These are phyloP conservation scores for Butyriboletus loyo DNA, from an alignment of 768 basidiomycete genomes.

Conservation along the genomic window DNA sequence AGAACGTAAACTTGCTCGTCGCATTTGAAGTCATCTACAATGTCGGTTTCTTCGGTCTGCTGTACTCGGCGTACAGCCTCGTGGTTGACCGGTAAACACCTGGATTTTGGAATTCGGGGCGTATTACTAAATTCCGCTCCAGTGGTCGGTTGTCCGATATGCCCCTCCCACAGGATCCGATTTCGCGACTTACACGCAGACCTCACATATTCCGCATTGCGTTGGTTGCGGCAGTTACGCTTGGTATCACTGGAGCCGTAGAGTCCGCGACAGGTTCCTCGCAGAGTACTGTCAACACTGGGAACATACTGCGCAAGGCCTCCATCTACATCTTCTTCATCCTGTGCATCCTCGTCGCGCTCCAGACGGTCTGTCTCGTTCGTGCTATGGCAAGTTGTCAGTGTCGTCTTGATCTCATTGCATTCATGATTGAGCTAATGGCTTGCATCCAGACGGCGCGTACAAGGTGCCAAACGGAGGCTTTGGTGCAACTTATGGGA, in stretches of 20 bases:
- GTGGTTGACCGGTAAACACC: constrained; percentile 30
- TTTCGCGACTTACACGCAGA: constrained; percentile 21
- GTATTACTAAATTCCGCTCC: neutral
- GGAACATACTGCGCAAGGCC: constrained; percentile 23
- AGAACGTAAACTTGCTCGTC: constrained; percentile 23
- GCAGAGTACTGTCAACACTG: constrained; percentile 6
- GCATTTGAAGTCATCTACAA: constrained; percentile 34
- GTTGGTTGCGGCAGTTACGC: constrained; percentile 20
- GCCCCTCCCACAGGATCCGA: constrained; percentile 21
- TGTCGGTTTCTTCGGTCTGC: constrained; percentile 34
- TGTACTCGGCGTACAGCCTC: constrained; percentile 34
- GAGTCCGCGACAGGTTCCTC: constrained; percentile 11
- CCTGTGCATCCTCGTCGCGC: constrained; percentile 26
- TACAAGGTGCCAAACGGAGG: constrained; percentile 14
- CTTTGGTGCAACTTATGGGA: constrained; percentile 23
- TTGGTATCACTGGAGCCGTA: constrained; percentile 29
- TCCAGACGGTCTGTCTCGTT: constrained; percentile 24
- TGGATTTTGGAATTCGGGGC: neutral
- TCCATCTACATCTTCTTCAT: constrained; percentile 28
- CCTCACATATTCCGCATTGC: constrained; percentile 24
- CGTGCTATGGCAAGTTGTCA: constrained; percentile 13
- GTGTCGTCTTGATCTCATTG: constrained; percentile 2
- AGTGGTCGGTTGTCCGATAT: constrained; percentile 24
- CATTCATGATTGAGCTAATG: constrained; percentile 2
- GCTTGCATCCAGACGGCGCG: constrained; percentile 14